Evolutionary conservation across 768 basidiomycete species (phyloP), one percentile per base, ranked within the genome.

Genomic region (Hypsizygus marmoreus): DNA sequence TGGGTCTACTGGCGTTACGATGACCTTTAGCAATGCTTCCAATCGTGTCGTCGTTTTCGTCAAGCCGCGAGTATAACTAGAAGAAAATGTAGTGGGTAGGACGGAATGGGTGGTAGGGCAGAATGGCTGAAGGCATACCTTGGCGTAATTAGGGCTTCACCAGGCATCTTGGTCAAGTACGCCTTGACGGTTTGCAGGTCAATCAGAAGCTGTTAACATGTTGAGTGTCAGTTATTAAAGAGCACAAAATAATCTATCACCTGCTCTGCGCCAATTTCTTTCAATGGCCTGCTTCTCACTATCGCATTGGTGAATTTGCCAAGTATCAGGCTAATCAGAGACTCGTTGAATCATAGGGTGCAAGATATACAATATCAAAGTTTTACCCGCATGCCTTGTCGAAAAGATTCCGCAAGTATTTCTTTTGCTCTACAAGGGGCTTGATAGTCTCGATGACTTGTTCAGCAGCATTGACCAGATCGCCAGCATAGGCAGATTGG

Each of bases 211-310:
- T 91, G 58, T 4, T 31, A 35, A 31, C 13, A 39, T 33, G 56
- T 61, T 64, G 28, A 28, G 46, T 7, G 43, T 43, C 34, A 49
- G 20, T 5, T 16, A 47, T 31, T 20, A 12, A 10, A 24, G 29
- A 3, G 24, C 23, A 40, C 39, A 6, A 32, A 29, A 20, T 10
- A 17, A 17, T 40, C 4, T 36, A 37, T 14, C 40, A 88, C 90
- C 80, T 98, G 95, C 67, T 99, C 95, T 4, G 95, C 95, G 5
- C 95, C 95, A 25, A 89, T 88, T 64, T 95, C 93, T 60, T 85
- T 82, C 54, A 99, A 68, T 4, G 97, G 97, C 31, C 94, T 75
- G 62, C 93, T 95, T 65, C 84, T 85, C 14, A 98, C 93, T 25
- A 97, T 73, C 0, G 88, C 79, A 55, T 90, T 88, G 0, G 92